phyloP scores from a whole-genome alignment of 257 asterid genomes.

The Penstemon eatonii region DNA sequence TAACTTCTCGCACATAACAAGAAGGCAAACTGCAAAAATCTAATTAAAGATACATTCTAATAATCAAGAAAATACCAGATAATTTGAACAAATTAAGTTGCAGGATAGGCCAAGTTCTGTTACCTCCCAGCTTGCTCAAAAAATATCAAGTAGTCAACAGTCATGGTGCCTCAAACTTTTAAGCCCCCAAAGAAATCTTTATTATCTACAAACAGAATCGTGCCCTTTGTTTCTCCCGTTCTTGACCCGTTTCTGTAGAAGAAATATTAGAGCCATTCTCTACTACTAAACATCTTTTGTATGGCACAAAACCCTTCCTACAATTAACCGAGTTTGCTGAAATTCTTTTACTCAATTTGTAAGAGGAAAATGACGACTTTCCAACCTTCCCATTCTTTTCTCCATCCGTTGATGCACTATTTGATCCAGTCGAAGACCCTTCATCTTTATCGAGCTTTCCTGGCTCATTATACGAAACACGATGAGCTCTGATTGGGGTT shows the following conservation, averaged over 20 bases:
- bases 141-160: neutral
- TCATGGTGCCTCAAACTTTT: neutral
- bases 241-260: constrained; percentile 38
- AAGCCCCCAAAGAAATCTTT: neutral
- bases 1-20: neutral
- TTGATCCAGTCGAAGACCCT: constrained; percentile 55
- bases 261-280: constrained; percentile 39
- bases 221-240: constrained; percentile 57
- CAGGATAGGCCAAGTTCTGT: neutral
- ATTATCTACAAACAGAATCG: constrained; percentile 44
- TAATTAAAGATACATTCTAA: neutral
- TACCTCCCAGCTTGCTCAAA: neutral
- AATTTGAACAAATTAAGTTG: neutral
- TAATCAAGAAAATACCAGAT: neutral
- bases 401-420: constrained; percentile 24
- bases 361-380: constrained; percentile 21
- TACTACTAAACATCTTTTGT: constrained; percentile 63
- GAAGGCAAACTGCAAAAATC: neutral
- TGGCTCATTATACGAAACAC: constrained; percentile 26
- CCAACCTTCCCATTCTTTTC: constrained; percentile 23
- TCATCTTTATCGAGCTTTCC: constrained; percentile 27
- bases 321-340: constrained; percentile 36
- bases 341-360: constrained; percentile 36
- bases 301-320: constrained; percentile 75
- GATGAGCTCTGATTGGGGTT: constrained; percentile 49